phyloP scores from a whole-genome alignment of 2,329 filamentous ascomycete genomes.

The Fusarium tricinctum region DNA sequence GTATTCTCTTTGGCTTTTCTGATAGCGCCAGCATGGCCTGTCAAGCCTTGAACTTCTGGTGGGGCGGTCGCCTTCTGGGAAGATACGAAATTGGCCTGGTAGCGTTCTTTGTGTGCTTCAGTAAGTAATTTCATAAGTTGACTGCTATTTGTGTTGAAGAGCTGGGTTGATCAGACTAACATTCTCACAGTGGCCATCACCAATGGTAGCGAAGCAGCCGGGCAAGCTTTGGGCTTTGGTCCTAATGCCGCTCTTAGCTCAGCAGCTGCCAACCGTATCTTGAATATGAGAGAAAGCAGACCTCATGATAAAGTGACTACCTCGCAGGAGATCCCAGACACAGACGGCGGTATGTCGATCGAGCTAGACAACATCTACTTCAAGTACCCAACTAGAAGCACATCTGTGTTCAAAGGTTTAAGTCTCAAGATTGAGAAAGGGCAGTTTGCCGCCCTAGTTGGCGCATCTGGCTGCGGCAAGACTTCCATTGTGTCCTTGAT shows the following conservation, averaged over 20 bases:
- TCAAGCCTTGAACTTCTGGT: conserved; percentile 76
- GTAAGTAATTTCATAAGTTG: conserved; percentile 19
- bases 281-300: conserved; percentile 63
- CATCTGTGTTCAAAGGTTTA: conserved; percentile 71
- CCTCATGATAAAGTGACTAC: conserved; percentile 53
- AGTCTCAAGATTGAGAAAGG: conserved; percentile 76
- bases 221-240: conserved; percentile 70
- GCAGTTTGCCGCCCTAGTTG: conserved; percentile 78
- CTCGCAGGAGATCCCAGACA: conserved; percentile 58
- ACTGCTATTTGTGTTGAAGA: background rate
- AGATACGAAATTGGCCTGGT: conserved; percentile 62
- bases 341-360: conserved; percentile 66
- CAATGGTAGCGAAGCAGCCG: conserved; percentile 68
- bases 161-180: conserved; percentile 10
- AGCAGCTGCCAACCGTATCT: conserved; percentile 71
- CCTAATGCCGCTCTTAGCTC: conserved; percentile 73
- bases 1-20: conserved; percentile 76
- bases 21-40: conserved; percentile 75
- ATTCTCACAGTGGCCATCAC: conserved; percentile 66
- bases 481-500: conserved; percentile 77
- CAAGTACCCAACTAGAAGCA: conserved; percentile 70
- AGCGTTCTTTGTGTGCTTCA: conserved; percentile 71
- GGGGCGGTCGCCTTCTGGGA: conserved; percentile 72
- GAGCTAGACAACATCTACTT: conserved; percentile 71
- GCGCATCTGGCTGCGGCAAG: conserved; percentile 79